Conservation (phyloP, 2,329 filamentous ascomycete species). For the Davidsoniella virescens region DNA sequence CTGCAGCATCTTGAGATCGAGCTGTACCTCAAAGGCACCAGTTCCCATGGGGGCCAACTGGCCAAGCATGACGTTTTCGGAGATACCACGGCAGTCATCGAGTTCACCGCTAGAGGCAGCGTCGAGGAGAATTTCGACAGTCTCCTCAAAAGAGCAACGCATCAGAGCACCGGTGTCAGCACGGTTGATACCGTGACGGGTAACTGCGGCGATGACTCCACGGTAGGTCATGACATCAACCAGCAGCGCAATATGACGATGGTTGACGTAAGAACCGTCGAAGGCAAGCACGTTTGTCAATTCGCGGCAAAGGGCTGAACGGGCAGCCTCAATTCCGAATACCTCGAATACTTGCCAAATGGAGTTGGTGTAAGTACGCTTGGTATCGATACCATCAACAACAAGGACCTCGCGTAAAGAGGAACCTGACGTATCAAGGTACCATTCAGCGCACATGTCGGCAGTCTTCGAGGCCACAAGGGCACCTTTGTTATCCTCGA, state of each 20-base stretch:
- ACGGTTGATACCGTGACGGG: slow-evolving; percentile 94
- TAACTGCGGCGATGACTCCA: slow-evolving; percentile 87
- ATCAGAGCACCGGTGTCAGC: slow-evolving; percentile 95
- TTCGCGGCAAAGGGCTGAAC: slow-evolving; percentile 73
- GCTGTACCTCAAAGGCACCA: slow-evolving; percentile 81
- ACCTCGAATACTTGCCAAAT: slow-evolving; percentile 89
- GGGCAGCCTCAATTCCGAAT: slow-evolving; percentile 90
- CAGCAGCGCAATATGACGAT: slow-evolving; percentile 86
- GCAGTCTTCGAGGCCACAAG: slow-evolving; percentile 61
- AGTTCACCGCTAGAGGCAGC: slow-evolving; percentile 88
- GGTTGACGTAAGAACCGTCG: slow-evolving; percentile 98
- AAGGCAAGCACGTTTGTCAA: slow-evolving; percentile 88
- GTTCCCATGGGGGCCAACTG: slow-evolving; percentile 96
- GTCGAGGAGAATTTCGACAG: slow-evolving; percentile 92
- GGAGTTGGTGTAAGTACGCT: slow-evolving; percentile 82
- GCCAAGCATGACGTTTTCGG: slow-evolving; percentile 96
- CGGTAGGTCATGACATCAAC: slow-evolving; percentile 97
- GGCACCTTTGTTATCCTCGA: slow-evolving; percentile 52
- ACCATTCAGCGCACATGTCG: slow-evolving; percentile 73
- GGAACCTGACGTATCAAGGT: slow-evolving; percentile 86
- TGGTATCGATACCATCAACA: slow-evolving; percentile 75
- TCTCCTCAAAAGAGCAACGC: slow-evolving; percentile 99
- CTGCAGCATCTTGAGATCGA: slow-evolving; percentile 91
- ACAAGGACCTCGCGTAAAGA: slow-evolving; percentile 69
- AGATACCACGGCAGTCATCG: slow-evolving; percentile 94